Conservation (phyloP, 352 stramenopile genomes). For the Blastocystis sp. region DNA sequence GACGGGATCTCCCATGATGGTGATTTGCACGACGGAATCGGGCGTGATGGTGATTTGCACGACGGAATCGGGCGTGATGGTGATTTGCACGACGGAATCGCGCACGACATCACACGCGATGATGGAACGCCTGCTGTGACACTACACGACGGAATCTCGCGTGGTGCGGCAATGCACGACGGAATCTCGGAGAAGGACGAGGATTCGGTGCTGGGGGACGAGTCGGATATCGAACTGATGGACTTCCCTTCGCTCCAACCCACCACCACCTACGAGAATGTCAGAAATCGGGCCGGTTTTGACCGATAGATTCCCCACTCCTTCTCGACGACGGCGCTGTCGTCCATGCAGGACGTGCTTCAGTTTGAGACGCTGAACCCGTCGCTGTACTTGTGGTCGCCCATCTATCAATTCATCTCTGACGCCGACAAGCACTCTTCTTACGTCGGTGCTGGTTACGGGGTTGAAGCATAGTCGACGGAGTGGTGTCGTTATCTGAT, state of each 20-base stretch:
- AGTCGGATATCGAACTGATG: neutral
- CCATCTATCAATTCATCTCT: constrained; percentile 18
- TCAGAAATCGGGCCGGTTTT: neutral
- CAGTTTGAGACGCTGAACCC: constrained; percentile 61
- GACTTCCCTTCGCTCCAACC: neutral
- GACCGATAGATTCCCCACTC: neutral
- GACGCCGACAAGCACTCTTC: neutral
- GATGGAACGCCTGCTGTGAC: too few species aligned
- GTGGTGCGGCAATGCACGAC: too few species aligned
- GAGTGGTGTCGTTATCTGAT: constrained; percentile 36
- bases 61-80: too few species aligned
- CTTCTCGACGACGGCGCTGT: neutral
- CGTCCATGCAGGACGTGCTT: neutral
- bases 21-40: neutral
- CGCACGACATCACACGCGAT: neutral
- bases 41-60: neutral
- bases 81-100: neutral
- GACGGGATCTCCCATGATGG: neutral
- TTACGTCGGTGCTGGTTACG: neutral
- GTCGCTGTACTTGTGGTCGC: constrained; percentile 15
- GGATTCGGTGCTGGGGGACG: too few species aligned
- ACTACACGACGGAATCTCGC: too few species aligned
- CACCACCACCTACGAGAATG: neutral
- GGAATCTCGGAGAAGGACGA: too few species aligned
- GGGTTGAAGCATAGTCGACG: neutral